Base-by-base conservation (phyloP, 1,284 basidiomycete species). In the Cutaneotrichosporon mucoides region DNA sequence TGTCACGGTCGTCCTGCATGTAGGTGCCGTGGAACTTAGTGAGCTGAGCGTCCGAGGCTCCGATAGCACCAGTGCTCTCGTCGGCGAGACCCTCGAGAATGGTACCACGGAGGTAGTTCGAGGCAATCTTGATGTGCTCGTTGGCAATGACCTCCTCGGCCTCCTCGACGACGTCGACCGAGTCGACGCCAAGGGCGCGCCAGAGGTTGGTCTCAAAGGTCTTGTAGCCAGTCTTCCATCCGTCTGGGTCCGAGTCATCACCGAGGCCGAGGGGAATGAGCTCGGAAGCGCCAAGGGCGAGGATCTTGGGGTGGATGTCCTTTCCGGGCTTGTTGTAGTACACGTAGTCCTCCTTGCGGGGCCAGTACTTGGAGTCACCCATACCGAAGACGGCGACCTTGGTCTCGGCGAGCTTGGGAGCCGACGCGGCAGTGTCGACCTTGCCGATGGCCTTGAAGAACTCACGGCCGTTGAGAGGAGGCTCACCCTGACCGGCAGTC, bases 361-460 rank as follows among this genome's bases (percentile, higher is more conserved):
- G 96, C 95, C 95, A 99, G 81, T 99, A 99, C 80, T 97, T 94
- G 74, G 89, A 94, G 79, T 99, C 95, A 66, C 95, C 95, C 87
- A 99, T 89, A 55, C 83, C 94, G 69, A 99, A 97, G 57, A 99
- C 92, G 59, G 88, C 80, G 74, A 85, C 90, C 69, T 85, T 86
- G 65, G 93, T 79, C 61, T 86, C 85, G 57, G 70, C 71, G 47
- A 77, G 80, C 55, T 65, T 63, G 33, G 52, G 56, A 34, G 65
- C 63, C 46, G 66, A 57, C 11, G 82, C 80, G 15, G 83, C 76
- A 0, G 82, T 82, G 53, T 63, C 58, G 37, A 87, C 84, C 51
- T 86, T 86, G 71, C 88, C 88, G 64, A 94, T 68, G 3, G 89
- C 84, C 81, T 96, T 99, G 83, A 88, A 88, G 74, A 94, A 87